Base-by-base conservation (phyloP, 140 eudicot species). In the Bidens hawaiensis region DNA sequence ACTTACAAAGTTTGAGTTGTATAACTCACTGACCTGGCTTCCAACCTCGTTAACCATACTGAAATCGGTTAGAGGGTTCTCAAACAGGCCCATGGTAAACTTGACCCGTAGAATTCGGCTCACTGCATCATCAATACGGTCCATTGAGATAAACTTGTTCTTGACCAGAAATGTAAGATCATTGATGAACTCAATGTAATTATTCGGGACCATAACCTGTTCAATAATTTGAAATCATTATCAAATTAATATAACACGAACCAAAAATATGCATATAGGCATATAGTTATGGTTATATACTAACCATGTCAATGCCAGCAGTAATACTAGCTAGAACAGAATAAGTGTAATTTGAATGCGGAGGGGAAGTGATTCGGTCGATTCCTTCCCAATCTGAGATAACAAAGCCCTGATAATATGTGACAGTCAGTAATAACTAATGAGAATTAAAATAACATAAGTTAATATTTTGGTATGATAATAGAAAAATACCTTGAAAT, bases 351-450 rank as follows among this genome's bases (percentile, higher is more conserved):
- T 85, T 82, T 57, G 94, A 84, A 65, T 74, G 89, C 55, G 83
- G 81, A 19, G 94, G 94, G 12, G 78, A 61, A 21, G 94, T 85
- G 34, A 85, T 85, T 75, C 89, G 78, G 73, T 85, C 94, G 1
- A 85, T 77, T 43, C 83, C 94, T 49, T 82, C 85, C 88, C 88
- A 85, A 79, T 85, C 89, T 48, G 94, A 78, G 69, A 82, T 82
- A 18, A 82, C 79, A 67, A 85, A 81, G 49, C 94, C 94, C 94
- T 85, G 62, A 55, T 28, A 31, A 27, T 55, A n/a, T 36, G 43
- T 34, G 15, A 36, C 41, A 50, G 18, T 68, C 43, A 64, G 41
- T 59, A 60, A 55, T 21, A n/a, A n/a, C n/a, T n/a, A n/a, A 14
- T 19, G 43, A 36, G 11, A 3, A 36, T 6, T 10, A 47, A 45